phyloP scores from a whole-genome alignment of 352 stramenopile species.

The Globisporangium heterothallicum region DNA sequence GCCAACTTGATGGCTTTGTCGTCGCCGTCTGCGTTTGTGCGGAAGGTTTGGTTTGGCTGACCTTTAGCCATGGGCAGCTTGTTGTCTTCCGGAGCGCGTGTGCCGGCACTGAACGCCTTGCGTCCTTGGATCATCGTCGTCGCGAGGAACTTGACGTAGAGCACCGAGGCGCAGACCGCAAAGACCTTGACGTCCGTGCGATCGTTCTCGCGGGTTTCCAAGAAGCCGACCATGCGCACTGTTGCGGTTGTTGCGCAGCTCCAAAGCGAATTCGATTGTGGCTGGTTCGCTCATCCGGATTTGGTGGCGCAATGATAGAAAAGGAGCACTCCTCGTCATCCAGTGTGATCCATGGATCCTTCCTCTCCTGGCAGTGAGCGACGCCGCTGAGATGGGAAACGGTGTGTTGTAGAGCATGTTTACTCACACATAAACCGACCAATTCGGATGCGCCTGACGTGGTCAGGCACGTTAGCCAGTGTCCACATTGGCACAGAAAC shows the following conservation, averaged over 20 bases:
- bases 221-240: background rate
- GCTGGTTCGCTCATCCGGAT: too few relatives aligned
- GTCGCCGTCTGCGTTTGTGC: background rate
- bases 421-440: too few relatives aligned
- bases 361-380: too few relatives aligned
- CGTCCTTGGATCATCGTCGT: conserved; percentile 42
- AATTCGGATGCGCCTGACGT: too few relatives aligned
- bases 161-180: conserved; percentile 21
- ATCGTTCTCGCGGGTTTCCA: background rate
- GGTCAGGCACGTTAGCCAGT: too few relatives aligned
- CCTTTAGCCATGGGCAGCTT: conserved; percentile 15
- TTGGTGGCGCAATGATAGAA: too few relatives aligned
- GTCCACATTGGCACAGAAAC: too few relatives aligned
- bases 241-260: background rate
- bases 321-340: too few relatives aligned
- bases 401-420: too few relatives aligned
- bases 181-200: conserved; percentile 6
- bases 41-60: conserved; percentile 12
- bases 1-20: background rate
- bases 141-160: conserved; percentile 61
- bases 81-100: conserved; percentile 33
- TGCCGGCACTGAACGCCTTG: conserved; percentile 41
- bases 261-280: too few relatives aligned
- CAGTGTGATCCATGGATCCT: too few relatives aligned
- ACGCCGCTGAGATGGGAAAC: too few relatives aligned